A percentile compares a stretch with the other conserved stretches of the same genome.
Evolutionary conservation across 371 early-diverging fungal genomes (phyloP).

Genomic region (Mucor saturninus): DNA sequence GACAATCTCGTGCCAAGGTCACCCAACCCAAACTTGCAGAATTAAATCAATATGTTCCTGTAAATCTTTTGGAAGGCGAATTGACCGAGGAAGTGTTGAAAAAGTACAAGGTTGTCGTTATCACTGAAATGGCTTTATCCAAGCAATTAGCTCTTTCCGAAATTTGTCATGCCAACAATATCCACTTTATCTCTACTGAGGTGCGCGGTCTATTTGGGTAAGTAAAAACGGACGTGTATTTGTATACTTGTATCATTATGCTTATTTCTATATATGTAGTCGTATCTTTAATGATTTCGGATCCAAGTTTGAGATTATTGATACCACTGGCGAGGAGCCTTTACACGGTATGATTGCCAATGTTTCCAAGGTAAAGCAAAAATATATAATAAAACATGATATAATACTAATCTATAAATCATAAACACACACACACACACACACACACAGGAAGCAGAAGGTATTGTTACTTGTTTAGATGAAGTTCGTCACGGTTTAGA

Average conservation of each 20-base stretch:
- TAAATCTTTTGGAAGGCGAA: constrained; percentile 80
- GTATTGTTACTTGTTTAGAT: constrained; percentile 95
- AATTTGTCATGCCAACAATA: constrained; percentile 81
- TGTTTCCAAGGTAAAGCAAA: constrained; percentile 65
- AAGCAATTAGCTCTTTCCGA: constrained; percentile 91
- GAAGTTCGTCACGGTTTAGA: constrained; percentile 96
- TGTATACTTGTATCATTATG: constrained; percentile 6
- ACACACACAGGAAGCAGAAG: constrained; percentile 70
- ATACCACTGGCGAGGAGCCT: constrained; percentile 96
- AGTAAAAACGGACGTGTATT: neutral
- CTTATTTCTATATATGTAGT: constrained; percentile 19
- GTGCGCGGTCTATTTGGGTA: constrained; percentile 95
- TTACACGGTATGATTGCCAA: constrained; percentile 94
- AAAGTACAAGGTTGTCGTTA: constrained; percentile 88
- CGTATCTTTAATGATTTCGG: constrained; percentile 98
- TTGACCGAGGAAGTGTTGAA: constrained; percentile 73
- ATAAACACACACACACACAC: neutral
- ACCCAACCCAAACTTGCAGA: constrained; percentile 88
- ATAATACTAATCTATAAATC: too few species aligned
- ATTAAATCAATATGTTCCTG: constrained; percentile 98
- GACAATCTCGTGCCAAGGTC: constrained; percentile 86
- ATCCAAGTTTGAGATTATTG: constrained; percentile 83
- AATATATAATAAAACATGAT: neutral
- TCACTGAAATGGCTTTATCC: constrained; percentile 78
- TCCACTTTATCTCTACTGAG: constrained; percentile 94